These are phyloP conservation scores for Cardamine resedifolia DNA, from an alignment of 345 rosid species.

Conservation along the genomic window DNA sequence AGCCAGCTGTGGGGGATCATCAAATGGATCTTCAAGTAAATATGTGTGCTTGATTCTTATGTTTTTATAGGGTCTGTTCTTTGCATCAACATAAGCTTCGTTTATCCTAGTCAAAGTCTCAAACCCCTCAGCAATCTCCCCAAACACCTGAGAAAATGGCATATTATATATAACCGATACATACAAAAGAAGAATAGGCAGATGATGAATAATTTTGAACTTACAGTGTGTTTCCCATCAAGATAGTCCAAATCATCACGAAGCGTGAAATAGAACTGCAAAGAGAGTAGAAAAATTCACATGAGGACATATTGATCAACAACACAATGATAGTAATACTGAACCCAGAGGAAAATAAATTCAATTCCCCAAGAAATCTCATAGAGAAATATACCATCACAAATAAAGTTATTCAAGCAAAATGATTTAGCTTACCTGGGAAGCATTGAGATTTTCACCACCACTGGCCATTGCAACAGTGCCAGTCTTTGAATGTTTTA, in stretches of 20 bases:
- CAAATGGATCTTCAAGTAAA: slow-evolving; percentile 88
- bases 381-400: not conserved
- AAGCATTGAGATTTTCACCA: slow-evolving; percentile 96
- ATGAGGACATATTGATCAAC: slow-evolving; percentile 19
- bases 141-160: slow-evolving; percentile 64
- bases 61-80: slow-evolving; percentile 75
- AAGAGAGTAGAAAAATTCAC: slow-evolving; percentile 14
- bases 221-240: slow-evolving; percentile 95
- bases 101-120: slow-evolving; percentile 83
- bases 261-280: slow-evolving; percentile 85
- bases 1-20: slow-evolving; percentile 73
- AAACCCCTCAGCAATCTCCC: slow-evolving; percentile 89
- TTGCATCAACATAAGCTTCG: slow-evolving; percentile 87
- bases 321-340: not conserved
- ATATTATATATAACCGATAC: not conserved
- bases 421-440: slow-evolving; percentile 56
- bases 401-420: slow-evolving; percentile 5
- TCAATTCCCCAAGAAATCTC: not conserved
- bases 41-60: slow-evolving; percentile 82
- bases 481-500: slow-evolving; percentile 82
- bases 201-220: slow-evolving; percentile 26
- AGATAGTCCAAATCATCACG: slow-evolving; percentile 92
- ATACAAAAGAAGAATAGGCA: not conserved
- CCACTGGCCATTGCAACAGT: slow-evolving; percentile 96
- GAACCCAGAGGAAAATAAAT: not conserved